These are phyloP conservation scores for Hortiboletus campestris DNA, from an alignment of 768 basidiomycete species.

Conservation along the genomic window DNA sequence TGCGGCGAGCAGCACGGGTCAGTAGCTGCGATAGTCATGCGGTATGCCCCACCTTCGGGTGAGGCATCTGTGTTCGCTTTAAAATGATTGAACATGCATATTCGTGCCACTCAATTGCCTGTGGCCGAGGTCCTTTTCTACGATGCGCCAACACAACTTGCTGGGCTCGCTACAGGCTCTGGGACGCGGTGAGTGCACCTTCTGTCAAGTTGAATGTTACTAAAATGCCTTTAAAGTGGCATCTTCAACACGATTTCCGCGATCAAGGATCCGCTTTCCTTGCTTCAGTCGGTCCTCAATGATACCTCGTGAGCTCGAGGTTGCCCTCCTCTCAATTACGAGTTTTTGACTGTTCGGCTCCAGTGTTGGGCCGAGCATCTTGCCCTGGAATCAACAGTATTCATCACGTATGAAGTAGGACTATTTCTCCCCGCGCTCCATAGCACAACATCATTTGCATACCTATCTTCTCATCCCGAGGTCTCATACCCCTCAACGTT, in stretches of 20 bases:
- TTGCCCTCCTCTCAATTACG: background rate
- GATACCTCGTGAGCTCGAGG: slow-evolving; percentile 8
- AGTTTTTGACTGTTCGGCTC: background rate
- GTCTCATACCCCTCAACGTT: slow-evolving; percentile 43
- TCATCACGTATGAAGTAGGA: slow-evolving; percentile 35
- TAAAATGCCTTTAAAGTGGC: background rate
- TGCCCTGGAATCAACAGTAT: background rate
- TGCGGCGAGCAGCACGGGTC: slow-evolving; percentile 9
- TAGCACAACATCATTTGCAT: slow-evolving; percentile 38
- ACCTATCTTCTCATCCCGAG: slow-evolving; percentile 40
- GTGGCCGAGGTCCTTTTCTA: slow-evolving; percentile 47
- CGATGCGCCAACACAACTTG: slow-evolving; percentile 38
- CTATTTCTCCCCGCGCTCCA: slow-evolving; percentile 48
- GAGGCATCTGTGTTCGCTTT: background rate
- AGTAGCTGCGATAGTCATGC: slow-evolving; percentile 36
- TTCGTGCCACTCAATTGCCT: background rate
- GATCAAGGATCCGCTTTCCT: background rate
- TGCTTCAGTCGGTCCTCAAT: slow-evolving; percentile 16
- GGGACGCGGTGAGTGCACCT: background rate
- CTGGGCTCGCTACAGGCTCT: slow-evolving; percentile 1
- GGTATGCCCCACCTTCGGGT: slow-evolving; percentile 31
- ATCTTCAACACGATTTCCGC: slow-evolving; percentile 1
- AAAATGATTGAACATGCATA: no score
- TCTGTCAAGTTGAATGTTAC: background rate
- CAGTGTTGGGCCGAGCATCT: slow-evolving; percentile 6